Evolutionary conservation across 306 rosid species (phyloP).

Genomic region (Castanea mollissima): DNA sequence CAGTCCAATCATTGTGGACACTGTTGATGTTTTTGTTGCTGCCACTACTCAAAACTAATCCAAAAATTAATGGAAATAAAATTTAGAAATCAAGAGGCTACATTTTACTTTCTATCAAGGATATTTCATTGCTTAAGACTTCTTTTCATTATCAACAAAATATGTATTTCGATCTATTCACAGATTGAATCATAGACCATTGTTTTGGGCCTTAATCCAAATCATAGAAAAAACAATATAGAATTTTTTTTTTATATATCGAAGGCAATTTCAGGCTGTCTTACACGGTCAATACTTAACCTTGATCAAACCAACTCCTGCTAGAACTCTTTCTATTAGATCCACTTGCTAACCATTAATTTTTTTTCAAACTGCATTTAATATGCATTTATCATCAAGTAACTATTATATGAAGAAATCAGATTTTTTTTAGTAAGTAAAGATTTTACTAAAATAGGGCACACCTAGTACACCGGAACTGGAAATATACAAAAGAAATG

Average conservation of each 20-base stretch:
- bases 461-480: no score
- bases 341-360: no score
- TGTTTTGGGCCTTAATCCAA: not conserved
- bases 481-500: no score
- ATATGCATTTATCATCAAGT: not conserved
- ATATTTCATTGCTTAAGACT: not conserved
- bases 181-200: not conserved
- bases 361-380: no score
- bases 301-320: not conserved
- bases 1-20: not conserved
- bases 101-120: not conserved
- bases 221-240: not conserved
- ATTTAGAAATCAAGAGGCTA: not conserved
- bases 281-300: not conserved
- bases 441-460: no score
- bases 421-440: no score
- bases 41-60: not conserved
- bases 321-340: no score
- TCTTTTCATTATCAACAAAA: not conserved
- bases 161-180: not conserved
- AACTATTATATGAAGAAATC: no score
- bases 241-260: not conserved
- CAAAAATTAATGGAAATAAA: not conserved
- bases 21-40: not conserved
- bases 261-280: not conserved